These are phyloP conservation scores for Anacardium occidentale DNA, from an alignment of 345 rosid genomes.

Conservation along the genomic window DNA sequence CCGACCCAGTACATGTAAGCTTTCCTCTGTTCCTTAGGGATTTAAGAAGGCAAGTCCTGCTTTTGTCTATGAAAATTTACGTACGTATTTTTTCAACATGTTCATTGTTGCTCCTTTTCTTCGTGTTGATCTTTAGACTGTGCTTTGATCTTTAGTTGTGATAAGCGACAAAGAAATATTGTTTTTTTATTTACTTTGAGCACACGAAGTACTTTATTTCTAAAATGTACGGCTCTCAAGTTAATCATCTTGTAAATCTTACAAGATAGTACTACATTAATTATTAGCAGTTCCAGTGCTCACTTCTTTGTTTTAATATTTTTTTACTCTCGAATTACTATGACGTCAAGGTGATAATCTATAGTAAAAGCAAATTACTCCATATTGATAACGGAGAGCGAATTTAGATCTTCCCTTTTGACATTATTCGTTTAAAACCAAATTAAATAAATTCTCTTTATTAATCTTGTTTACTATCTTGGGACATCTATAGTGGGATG, in stretches of 20 bases:
- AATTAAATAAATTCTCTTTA: background rate
- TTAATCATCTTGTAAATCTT: background rate
- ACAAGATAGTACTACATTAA: background rate
- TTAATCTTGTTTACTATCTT: background rate
- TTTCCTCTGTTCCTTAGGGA: background rate
- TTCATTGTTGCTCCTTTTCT: no score
- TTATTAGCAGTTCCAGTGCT: background rate
- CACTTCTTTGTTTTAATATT: background rate
- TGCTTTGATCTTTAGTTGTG: background rate
- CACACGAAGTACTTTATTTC: background rate
- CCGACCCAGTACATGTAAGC: constrained; percentile 57
- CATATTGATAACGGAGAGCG: background rate
- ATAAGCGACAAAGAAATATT: constrained; percentile 9
- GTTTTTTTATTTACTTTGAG: background rate
- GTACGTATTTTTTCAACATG: background rate
- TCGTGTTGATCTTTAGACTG: background rate
- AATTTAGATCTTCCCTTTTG: background rate
- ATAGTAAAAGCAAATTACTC: background rate
- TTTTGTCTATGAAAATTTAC: background rate
- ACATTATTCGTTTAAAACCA: background rate
- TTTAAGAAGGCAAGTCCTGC: background rate
- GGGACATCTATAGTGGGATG: constrained; percentile 51
- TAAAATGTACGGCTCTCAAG: background rate
- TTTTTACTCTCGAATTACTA: background rate
- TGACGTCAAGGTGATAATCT: background rate